Evolutionary conservation across 768 basidiomycete genomes (phyloP), one percentile per base, ranked within the genome.

Genomic region (Mycena maculata): DNA sequence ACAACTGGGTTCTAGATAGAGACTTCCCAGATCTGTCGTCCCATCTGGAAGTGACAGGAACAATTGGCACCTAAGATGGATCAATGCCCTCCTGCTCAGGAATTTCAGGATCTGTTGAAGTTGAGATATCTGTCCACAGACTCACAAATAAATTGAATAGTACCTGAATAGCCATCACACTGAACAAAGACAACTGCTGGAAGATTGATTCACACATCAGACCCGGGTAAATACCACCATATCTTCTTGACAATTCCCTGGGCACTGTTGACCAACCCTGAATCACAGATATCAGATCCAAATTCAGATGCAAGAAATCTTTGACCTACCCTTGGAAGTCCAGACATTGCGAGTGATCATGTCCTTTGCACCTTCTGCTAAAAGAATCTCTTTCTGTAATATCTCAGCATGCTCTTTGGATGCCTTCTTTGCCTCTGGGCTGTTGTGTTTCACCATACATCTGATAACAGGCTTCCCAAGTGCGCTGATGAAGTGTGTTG

Each of bases 341-440:
- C 71, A 76, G 1, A 76, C 57, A 65, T 76, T 76, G 15, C 67
- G 49, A 16, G 72, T 76, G 23, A 76, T 65, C 73, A 75, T 76
- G 0, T 73, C 61, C 44, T 63, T 63, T 1, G 76, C 72, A 23
- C 72, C 73, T 47, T 67, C 64, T 25, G 73, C 68, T 1, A 76
- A 33, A 30, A 73, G 30, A 30, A 75, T 58, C 27, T 72, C 48
- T 4, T 54, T 53, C 44, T 74, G 71, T 12, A 76, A 59, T 2
- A 73, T 71, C 44, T 71, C 72, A 20, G 73, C 72, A 42, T 76
- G 71, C n/a, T 76, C 74, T 12, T 71, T 60, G 12, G 68, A 54
- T 1, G 60, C 69, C 23, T 70, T 74, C 25, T 59, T 62, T 4
- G 73, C 71, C 8, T 50, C 53, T 1, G 67, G 25, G 23, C 66